Base-by-base conservation (phyloP, 2,329 filamentous ascomycete species). In the Chaetomium sp. region DNA sequence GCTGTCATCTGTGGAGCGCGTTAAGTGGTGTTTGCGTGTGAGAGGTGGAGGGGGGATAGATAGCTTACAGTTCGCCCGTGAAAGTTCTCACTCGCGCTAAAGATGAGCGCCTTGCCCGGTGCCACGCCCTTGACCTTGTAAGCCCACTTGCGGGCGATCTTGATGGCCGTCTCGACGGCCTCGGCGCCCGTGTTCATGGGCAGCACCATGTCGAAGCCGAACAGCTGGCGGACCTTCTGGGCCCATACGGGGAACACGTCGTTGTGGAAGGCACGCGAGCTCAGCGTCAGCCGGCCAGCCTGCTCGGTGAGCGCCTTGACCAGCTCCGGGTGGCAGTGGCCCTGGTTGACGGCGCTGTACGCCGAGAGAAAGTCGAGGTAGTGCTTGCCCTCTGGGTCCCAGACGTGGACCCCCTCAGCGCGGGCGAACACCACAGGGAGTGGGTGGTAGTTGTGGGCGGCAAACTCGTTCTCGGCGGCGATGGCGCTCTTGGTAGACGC, bases 111-210 rank as follows among this genome's bases (percentile, higher is more conserved):
- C 82, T 95, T 87, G 75, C 90, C 89, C 76, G 91, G 83, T 6
- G 92, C 88, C 68, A 98, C 94, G 25, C 89, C 88, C 85, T 98
- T 97, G 76, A 91, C 88, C 81, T 97, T 97, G 84, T 97, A 97
- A 5, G 93, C 93, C 94, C 94, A 98, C 80, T 98, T 98, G 70
- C 94, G 86, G 65, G 94, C 94, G 79, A 98, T 88, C 84, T 98
- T 98, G 80, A 98, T 88, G 13, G 90, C 93, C 0, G 94, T 97
- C 84, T 98, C 94, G 42, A 97, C 93, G 9, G 94, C 94, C 80
- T 98, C 94, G 25, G 94, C 94, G 65, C 94, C 94, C 1, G 94
- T 98, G 82, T 97, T 97, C 93, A 98, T 97, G 70, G 94, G 94
- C 77, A 98, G 80, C 38, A 97, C 92, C 94, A 97, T 97, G 78